These are phyloP conservation scores for Leccinum rimulosum DNA, from an alignment of 768 basidiomycete species.

Conservation along the genomic window DNA sequence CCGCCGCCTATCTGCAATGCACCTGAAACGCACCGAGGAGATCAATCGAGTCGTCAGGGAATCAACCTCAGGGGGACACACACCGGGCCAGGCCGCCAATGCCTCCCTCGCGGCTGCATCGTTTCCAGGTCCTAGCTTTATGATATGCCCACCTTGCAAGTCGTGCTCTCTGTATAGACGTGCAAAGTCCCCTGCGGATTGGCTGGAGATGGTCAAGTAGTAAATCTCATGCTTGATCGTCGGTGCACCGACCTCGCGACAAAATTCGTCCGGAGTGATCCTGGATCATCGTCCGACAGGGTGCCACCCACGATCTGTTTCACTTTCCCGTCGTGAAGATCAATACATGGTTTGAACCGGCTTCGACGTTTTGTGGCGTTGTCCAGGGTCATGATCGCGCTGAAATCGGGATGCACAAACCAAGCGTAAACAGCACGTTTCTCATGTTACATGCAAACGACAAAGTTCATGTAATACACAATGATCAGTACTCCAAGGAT, in stretches of 20 bases:
- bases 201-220: slow-evolving; percentile 41
- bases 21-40: slow-evolving; percentile 37
- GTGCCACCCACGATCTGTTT: slow-evolving; percentile 99
- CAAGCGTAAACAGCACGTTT: not conserved
- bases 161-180: slow-evolving; percentile 66
- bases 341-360: slow-evolving; percentile 91
- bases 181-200: slow-evolving; percentile 79
- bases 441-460: slow-evolving; percentile 10
- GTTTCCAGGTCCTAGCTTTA: slow-evolving; percentile 91
- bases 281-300: slow-evolving; percentile 64
- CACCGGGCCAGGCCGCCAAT: slow-evolving; percentile 80
- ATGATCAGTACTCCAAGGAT: slow-evolving; percentile 66
- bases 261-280: slow-evolving; percentile 80
- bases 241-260: slow-evolving; percentile 64
- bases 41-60: slow-evolving; percentile 1
- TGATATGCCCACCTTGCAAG: slow-evolving; percentile 89
- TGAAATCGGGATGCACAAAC: not conserved
- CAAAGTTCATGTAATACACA: slow-evolving; percentile 1
- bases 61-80: slow-evolving; percentile 5
- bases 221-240: not conserved
- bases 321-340: slow-evolving; percentile 92
- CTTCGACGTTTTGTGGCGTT: slow-evolving; percentile 30
- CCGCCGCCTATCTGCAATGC: slow-evolving; percentile 93
- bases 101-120: slow-evolving; percentile 87
- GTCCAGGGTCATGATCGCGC: not conserved